Base-by-base conservation (phyloP, 139 green algal species). In the Yamagishiella unicocca region DNA sequence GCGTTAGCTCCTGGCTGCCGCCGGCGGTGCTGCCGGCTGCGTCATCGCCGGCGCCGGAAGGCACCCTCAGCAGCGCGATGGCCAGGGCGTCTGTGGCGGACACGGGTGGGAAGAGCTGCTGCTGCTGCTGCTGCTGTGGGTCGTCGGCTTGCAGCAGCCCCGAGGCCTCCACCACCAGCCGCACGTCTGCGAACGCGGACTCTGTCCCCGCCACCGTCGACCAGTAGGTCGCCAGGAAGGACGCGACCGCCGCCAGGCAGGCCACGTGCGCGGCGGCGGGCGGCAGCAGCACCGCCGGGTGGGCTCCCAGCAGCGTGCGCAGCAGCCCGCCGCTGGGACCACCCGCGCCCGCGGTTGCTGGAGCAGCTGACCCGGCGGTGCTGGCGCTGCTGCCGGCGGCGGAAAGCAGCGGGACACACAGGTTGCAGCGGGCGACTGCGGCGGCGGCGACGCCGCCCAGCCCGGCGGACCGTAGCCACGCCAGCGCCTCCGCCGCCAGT, bases 211-310 rank as follows among this genome's bases (percentile, higher is more conserved):
- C 46, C 78, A 83, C 55, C 17, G 72, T 89, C 25, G 45, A 27
- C 92, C 92, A 94, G 82, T 93, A 94, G 54, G 75, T 75, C n/a
- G 67, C 85, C 27, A 91, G 75, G 54, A 90, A 90, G 64, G 87
- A 74, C 46, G 90, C 33, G n/a, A 82, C 85, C 2, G 92, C 88
- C 24, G 89, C 88, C 61, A 92, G 82, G 42, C 54, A 45, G 12
- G 71, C 58, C 53, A 62, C 67, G 25, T 66, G 24, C 68, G 80
- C 80, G 35, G 61, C 77, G 6, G 88, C 70, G 3, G 46, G 81
- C 31, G 85, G 88, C 31, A 90, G 25, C 6, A 89, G 82, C 33
- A 91, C 35, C 50, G 85, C 80, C 0, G 91, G 85, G 64, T 90
- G 87, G 0, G 21, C 38, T 22, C 61, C 61, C n/a, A 33, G 3